Base-by-base conservation (phyloP, 2,329 filamentous ascomycete genomes). In the Fusarium austroafricanum region DNA sequence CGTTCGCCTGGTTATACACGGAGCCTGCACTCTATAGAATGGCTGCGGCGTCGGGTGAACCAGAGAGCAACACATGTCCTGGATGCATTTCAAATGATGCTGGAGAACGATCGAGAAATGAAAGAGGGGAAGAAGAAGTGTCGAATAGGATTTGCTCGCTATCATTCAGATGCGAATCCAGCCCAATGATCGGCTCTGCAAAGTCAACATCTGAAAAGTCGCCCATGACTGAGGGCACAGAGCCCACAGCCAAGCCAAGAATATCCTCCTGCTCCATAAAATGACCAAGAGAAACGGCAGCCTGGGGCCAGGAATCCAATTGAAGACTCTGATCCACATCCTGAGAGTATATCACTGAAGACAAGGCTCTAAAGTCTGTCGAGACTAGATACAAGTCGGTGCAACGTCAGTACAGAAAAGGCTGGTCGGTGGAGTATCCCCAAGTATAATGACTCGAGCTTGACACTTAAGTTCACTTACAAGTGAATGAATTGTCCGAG, bases 381-480 rank as follows among this genome's bases (percentile, higher is more conserved):
- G 43, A 33, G 39, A 38, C 55, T 57, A 50, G 55, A 49, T 39
- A 59, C 45, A 39, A 44, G 38, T 42, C 55, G 28, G 26, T 20
- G 39, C 35, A 64, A 45, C 39, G 44, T 64, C 52, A 64, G 61
- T 37, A 46, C 26, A 59, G 33, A n/a, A 35, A 35, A 35, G 12
- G 23, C 15, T 23, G 35, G 37, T 14, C 3, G 12, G 60, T 65
- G 61, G 61, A 64, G 61, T 14, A 53, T 21, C 42, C 40, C 28
- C 26, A 67, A 42, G 58, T 26, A 65, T 44, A 47, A 63, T 58
- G 43, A 68, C 61, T 55, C 40, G 26, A 58, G 33, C 28, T 20
- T 52, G 47, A 55, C 47, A 71, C 70, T 49, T 50, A 69, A 31
- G 4, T 65, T 10, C 46, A 71, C 70, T 56, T 56, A 72, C 70